Evolutionary conservation across 2,329 filamentous ascomycete species (phyloP).

Genomic region (Neospermospora avenae): DNA sequence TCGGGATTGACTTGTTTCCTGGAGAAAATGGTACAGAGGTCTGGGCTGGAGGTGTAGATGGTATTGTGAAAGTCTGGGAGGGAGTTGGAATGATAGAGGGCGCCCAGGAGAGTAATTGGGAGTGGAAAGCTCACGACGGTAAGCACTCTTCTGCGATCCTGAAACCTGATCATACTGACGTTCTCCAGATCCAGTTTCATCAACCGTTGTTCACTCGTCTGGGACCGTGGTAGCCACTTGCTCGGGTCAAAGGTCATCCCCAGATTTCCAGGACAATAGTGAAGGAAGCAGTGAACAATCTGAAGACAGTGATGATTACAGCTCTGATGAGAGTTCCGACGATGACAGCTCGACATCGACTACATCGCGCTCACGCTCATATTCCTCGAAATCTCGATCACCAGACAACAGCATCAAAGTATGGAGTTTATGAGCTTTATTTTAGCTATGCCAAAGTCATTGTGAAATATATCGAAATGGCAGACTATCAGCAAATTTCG

Average conservation of each 20-base stretch:
- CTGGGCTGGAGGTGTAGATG: slow-evolving; percentile 57
- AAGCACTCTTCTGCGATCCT: slow-evolving; percentile 1
- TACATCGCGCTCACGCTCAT: no score
- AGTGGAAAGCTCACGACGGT: slow-evolving; percentile 36
- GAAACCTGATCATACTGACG: slow-evolving; percentile 2
- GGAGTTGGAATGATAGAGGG: slow-evolving; percentile 50
- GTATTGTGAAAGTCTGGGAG: slow-evolving; percentile 57
- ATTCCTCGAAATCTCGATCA: neutral
- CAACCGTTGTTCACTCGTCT: slow-evolving; percentile 33
- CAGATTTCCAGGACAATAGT: neutral
- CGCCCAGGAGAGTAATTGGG: slow-evolving; percentile 26
- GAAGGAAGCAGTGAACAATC: slow-evolving; percentile 11
- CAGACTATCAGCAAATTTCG: slow-evolving; percentile 13
- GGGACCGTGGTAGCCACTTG: slow-evolving; percentile 36
- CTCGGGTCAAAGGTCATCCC: slow-evolving; percentile 32
- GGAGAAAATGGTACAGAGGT: slow-evolving; percentile 53
- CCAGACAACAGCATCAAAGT: slow-evolving; percentile 45
- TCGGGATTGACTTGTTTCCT: slow-evolving; percentile 54
- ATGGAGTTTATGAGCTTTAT: slow-evolving; percentile 40
- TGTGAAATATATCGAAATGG: slow-evolving; percentile 12
- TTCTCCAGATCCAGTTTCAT: slow-evolving; percentile 29
- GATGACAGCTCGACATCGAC: slow-evolving; percentile 4
- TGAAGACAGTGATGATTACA: slow-evolving; percentile 15
- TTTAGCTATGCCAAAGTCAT: slow-evolving; percentile 15
- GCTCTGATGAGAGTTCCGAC: slow-evolving; percentile 13